phyloP scores from a whole-genome alignment of 2,329 filamentous ascomycete genomes.

The Lachnellula subtilissima region DNA sequence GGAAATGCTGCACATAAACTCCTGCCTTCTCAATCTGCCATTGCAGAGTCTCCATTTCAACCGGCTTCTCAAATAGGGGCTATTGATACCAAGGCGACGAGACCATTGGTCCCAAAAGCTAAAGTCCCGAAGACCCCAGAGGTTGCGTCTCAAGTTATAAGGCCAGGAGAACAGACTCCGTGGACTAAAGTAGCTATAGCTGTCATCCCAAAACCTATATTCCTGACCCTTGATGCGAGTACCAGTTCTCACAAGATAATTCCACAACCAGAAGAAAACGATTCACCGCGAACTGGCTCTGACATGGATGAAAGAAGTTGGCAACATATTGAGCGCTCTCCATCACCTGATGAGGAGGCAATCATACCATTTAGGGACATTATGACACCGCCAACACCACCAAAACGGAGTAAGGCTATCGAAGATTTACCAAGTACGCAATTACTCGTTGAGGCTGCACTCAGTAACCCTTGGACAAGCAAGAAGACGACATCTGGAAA shows the following conservation, averaged over 20 bases:
- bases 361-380: constrained; percentile 22
- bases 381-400: constrained; percentile 17
- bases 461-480: constrained; percentile 27
- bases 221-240: neutral
- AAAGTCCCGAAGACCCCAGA: neutral
- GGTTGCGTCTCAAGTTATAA: neutral
- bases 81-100: neutral
- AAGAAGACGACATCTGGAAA: constrained; percentile 11
- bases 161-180: constrained; percentile 4
- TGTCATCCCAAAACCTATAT: neutral
- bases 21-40: neutral
- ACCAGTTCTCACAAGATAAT: neutral
- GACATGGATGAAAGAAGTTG: constrained; percentile 4
- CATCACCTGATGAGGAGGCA: constrained; percentile 8
- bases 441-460: constrained; percentile 20
- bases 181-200: constrained; percentile 1
- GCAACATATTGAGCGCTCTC: constrained; percentile 15
- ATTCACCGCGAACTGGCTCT: neutral
- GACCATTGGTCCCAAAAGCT: neutral
- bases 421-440: constrained; percentile 18
- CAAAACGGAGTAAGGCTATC: neutral
- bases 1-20: neutral
- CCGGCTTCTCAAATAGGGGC: neutral
- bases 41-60: neutral
- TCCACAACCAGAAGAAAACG: neutral